Evolutionary conservation across 2,329 filamentous ascomycete species (phyloP), one percentile per base, ranked within the genome.

Genomic region (Diaporthe caulivora): DNA sequence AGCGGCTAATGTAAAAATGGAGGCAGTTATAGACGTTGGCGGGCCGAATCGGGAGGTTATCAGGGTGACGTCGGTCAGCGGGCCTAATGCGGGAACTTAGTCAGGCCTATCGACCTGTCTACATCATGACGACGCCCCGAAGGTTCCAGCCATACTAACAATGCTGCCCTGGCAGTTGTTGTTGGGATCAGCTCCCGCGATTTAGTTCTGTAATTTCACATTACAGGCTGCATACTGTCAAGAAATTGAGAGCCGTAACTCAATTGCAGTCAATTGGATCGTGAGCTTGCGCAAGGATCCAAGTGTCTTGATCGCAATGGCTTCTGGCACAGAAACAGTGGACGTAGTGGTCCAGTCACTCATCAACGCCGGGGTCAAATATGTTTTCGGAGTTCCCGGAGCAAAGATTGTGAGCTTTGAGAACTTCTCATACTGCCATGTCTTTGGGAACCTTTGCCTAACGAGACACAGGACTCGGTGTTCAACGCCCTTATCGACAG

Each of bases 301-400:
- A 26, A 57, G 15, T 57, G 10, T 40, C 26, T 51, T 26, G n/a
- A 42, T 26, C 34, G 31, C 29, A 5, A 74, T 74, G 73, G 60
- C 73, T 26, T 58, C 70, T 29, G 64, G n/a, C 24, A 73, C 72
- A 26, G 79, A 80, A 68, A 80, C 79, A 3, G 78, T 79, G 40
- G 74, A 80, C 70, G 72, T 80, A 64, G 77, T 80, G 37, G 77
- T 80, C 64, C 78, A 80, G 74, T 80, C 79, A 6, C 79, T 80
- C 17, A 51, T 78, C 37, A 78, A 78, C 6, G 85, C 86, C 11
- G 84, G 84, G 6, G 85, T 87, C 42, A 81, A 81, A 60, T 78
- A 84, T 37, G 84, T 86, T 67, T 87, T 87, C 71, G 86, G 86
- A 13, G 85, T 87, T 11, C 85, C 85, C 1, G 84, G 84, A n/a